phyloP scores from a whole-genome alignment of 2,329 filamentous ascomycete species.

The Alternaria postmessia region DNA sequence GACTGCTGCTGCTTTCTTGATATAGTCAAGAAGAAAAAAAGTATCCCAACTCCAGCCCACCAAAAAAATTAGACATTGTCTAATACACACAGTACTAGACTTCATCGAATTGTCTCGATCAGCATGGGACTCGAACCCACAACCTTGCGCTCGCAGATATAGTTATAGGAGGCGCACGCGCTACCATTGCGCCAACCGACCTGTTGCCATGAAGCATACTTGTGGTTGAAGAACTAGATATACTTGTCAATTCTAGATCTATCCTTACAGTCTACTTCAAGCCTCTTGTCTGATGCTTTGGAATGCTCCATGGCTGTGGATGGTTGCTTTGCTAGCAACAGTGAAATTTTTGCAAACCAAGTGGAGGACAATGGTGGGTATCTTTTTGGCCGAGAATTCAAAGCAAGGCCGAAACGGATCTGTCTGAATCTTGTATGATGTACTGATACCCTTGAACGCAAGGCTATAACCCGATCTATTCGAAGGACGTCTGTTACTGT shows the following conservation, averaged over 20 bases:
- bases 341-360: conserved; percentile 1
- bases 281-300: background rate
- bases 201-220: conserved; percentile 15
- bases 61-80: background rate
- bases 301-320: background rate
- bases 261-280: background rate
- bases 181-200: conserved; percentile 52
- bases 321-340: background rate
- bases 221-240: background rate
- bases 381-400: background rate
- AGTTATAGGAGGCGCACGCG: conserved; percentile 48
- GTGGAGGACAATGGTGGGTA: conserved; percentile 1
- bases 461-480: background rate
- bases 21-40: background rate
- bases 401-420: background rate
- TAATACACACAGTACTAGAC: background rate
- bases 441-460: background rate
- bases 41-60: background rate
- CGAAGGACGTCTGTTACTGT: background rate
- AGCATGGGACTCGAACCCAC: conserved; percentile 49
- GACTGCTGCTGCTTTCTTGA: background rate
- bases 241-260: background rate
- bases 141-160: conserved; percentile 41
- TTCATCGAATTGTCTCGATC: conserved; percentile 25
- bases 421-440: background rate